phyloP scores from a whole-genome alignment of 2,329 filamentous ascomycete species.

The Cordyceps militaris region DNA sequence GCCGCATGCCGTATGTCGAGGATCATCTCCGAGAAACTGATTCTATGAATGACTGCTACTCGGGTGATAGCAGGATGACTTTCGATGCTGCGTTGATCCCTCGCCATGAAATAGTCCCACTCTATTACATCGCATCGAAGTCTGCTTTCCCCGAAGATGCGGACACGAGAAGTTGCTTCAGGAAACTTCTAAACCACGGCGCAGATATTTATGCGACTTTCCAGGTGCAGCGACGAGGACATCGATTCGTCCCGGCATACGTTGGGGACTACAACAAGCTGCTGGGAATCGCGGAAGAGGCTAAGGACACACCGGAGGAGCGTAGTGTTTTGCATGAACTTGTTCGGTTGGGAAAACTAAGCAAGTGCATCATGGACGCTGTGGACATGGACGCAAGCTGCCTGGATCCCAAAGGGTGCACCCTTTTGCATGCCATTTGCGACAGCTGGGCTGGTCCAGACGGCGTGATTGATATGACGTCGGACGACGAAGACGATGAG shows the following conservation, averaged over 20 bases:
- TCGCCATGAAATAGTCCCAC: background rate
- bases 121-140: background rate
- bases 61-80: background rate
- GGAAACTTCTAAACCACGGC: background rate
- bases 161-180: background rate
- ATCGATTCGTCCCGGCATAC: background rate
- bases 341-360: background rate
- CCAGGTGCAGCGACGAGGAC: background rate
- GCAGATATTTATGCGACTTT: background rate
- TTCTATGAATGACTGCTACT: background rate
- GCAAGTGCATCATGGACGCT: background rate
- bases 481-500: background rate
- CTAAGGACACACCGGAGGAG: background rate
- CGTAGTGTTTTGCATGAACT: conserved; percentile 6
- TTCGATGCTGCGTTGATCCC: background rate
- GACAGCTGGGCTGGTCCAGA: background rate
- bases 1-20: background rate
- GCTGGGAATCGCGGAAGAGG: background rate
- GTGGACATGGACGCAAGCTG: background rate
- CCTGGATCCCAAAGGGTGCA: background rate
- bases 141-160: background rate
- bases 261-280: background rate
- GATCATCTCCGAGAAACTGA: background rate
- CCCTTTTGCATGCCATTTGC: conserved; percentile 1
- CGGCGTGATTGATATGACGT: background rate